phyloP scores from a whole-genome alignment of 495 filamentous ascomycete species.

The Aspergillus haitiensis region DNA sequence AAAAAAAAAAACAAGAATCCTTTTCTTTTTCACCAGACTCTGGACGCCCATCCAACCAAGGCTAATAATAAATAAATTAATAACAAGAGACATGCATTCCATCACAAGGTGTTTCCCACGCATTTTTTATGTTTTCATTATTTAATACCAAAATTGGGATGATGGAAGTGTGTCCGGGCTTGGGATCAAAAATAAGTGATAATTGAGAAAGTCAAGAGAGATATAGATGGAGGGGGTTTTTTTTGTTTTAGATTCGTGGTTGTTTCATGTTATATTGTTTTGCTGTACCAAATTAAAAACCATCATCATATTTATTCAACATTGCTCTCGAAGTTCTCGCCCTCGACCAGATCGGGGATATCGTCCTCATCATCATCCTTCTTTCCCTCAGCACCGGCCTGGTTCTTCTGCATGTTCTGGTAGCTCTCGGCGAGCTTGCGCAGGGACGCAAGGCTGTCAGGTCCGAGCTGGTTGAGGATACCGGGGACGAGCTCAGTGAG shows the following conservation, averaged over 20 bases:
- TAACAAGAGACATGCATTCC: too few relatives aligned
- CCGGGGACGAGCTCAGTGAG: slow-evolving; percentile 98
- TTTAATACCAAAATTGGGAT: too few relatives aligned
- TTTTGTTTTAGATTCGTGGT: not conserved
- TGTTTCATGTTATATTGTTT: slow-evolving; percentile 6
- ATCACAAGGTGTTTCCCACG: too few relatives aligned
- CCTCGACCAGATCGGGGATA: slow-evolving; percentile 93
- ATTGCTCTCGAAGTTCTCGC: slow-evolving; percentile 95
- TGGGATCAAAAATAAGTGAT: not conserved
- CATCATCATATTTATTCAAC: slow-evolving; percentile 65
- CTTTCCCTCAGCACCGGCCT: slow-evolving; percentile 64
- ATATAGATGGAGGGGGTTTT: not conserved
- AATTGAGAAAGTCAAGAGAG: too few relatives aligned
- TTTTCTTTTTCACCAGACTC: too few relatives aligned
- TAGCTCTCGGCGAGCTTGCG: slow-evolving; percentile 99
- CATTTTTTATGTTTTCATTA: too few relatives aligned
- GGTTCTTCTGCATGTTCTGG: slow-evolving; percentile 97
- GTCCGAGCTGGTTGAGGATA: slow-evolving; percentile 98
- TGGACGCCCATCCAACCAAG: too few relatives aligned
- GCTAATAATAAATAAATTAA: too few relatives aligned
- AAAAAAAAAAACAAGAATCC: too few relatives aligned
- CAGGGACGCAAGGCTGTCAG: slow-evolving; percentile 95
- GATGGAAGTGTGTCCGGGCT: too few relatives aligned
- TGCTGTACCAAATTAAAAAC: slow-evolving; percentile 10
- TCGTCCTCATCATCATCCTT: slow-evolving; percentile 81